phyloP scores from a whole-genome alignment of 208 protist species.

The Leishmania lainsoni region DNA sequence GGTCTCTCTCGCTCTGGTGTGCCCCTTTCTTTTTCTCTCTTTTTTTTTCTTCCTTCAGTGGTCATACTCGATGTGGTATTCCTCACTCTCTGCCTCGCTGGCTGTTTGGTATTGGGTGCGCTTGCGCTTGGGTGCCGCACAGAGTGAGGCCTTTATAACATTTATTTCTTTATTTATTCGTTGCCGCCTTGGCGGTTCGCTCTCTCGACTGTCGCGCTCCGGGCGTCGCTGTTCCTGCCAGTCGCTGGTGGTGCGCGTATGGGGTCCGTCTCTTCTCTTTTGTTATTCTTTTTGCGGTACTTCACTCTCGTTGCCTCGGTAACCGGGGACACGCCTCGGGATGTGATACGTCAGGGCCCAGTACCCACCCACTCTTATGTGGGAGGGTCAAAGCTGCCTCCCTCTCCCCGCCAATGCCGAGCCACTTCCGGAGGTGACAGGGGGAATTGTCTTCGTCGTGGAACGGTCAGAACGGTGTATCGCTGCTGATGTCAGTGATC shows the following conservation, averaged over 20 bases:
- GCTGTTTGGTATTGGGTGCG: too few species aligned
- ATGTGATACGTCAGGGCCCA: background rate
- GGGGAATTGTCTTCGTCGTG: background rate
- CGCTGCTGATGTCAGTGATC: background rate
- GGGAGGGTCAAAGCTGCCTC: background rate
- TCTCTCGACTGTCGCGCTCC: too few species aligned
- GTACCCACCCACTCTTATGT: background rate
- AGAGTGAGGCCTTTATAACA: background rate
- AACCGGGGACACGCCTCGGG: background rate
- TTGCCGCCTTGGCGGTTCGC: too few species aligned
- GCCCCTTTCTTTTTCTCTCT: background rate
- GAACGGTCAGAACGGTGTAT: background rate
- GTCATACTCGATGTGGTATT: background rate
- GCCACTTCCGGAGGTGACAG: background rate
- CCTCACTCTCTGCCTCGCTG: background rate
- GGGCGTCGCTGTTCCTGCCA: too few species aligned
- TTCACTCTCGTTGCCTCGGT: too few species aligned
- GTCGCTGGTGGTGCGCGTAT: too few species aligned
- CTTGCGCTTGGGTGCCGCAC: background rate
- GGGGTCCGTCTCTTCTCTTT: background rate
- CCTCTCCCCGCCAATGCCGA: background rate
- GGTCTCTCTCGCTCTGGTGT: background rate
- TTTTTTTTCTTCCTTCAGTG: background rate
- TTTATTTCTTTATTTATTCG: background rate
- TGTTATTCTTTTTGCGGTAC: conserved; percentile 7